Evolutionary conservation across 768 basidiomycete genomes (phyloP).

Genomic region (Tricholoma sp.): DNA sequence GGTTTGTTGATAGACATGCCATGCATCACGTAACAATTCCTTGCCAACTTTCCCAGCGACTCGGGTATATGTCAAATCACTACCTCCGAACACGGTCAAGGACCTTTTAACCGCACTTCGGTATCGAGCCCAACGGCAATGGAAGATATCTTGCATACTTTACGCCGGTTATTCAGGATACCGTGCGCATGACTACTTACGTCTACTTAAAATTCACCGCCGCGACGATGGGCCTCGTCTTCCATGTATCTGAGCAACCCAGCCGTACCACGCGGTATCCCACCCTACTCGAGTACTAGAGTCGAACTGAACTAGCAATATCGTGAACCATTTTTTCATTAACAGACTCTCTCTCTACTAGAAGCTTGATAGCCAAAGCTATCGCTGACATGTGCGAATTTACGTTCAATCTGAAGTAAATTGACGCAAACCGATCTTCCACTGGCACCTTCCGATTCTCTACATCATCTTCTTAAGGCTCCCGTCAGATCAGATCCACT

Average conservation of each 20-base stretch:
- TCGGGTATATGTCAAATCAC: too few relatives aligned
- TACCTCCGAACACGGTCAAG: too few relatives aligned
- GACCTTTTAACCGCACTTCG: too few relatives aligned
- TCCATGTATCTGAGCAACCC: neutral
- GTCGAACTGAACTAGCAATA: neutral
- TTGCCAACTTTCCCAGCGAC: too few relatives aligned
- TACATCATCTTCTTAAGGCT: neutral
- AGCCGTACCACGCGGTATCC: neutral
- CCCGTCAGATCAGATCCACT: neutral
- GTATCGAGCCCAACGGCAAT: too few relatives aligned
- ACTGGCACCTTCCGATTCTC: neutral
- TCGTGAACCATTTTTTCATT: neutral
- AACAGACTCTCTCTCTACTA: neutral
- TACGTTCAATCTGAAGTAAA: neutral
- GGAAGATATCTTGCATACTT: too few relatives aligned
- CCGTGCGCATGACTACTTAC: too few relatives aligned
- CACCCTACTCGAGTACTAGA: neutral
- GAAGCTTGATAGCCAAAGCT: neutral
- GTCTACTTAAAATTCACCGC: neutral
- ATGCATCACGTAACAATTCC: too few relatives aligned
- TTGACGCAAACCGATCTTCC: constrained; percentile 1
- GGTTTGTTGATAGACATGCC: too few relatives aligned
- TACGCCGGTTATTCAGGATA: too few relatives aligned
- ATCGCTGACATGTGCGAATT: neutral
- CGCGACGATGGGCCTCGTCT: neutral